These are phyloP conservation scores for Austroboletus festivus DNA, from an alignment of 768 basidiomycete species.

Conservation along the genomic window DNA sequence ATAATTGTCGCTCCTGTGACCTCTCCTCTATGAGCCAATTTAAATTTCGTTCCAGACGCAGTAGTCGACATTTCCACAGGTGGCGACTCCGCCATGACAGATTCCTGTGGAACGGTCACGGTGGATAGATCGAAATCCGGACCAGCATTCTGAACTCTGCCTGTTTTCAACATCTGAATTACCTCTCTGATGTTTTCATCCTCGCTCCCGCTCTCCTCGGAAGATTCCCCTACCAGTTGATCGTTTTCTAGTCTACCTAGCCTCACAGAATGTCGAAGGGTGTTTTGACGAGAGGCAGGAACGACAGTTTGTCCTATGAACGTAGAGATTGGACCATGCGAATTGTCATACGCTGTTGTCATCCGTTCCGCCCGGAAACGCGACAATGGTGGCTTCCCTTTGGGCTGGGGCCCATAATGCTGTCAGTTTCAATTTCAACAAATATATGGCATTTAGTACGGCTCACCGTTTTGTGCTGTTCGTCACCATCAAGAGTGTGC, in stretches of 20 bases:
- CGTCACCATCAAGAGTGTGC: constrained; percentile 42
- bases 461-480: constrained; percentile 45
- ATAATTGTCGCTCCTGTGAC: constrained; percentile 9
- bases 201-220: constrained; percentile 54
- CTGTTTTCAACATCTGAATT: constrained; percentile 48
- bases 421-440: constrained; percentile 4
- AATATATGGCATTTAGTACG: neutral
- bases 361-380: constrained; percentile 62
- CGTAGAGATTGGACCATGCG: constrained; percentile 33
- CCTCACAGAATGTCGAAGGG: constrained; percentile 50
- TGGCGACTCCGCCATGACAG: neutral
- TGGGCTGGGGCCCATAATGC: constrained; percentile 27
- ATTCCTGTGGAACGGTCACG: neutral
- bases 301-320: constrained; percentile 42
- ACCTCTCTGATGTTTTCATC: constrained; percentile 48
- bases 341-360: constrained; percentile 45
- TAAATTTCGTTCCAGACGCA: constrained; percentile 41
- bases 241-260: constrained; percentile 55
- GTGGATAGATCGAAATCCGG: constrained; percentile 34
- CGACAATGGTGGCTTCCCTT: constrained; percentile 53
- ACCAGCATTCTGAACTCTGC: constrained; percentile 53
- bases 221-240: constrained; percentile 49
- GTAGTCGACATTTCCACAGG: neutral
- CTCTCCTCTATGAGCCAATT: constrained; percentile 21
- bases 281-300: constrained; percentile 44